A percentile compares a stretch with the other conserved stretches of the same genome.
Evolutionary conservation across 2,329 filamentous ascomycete species (phyloP).

Genomic region (Fusarium oxysporum): DNA sequence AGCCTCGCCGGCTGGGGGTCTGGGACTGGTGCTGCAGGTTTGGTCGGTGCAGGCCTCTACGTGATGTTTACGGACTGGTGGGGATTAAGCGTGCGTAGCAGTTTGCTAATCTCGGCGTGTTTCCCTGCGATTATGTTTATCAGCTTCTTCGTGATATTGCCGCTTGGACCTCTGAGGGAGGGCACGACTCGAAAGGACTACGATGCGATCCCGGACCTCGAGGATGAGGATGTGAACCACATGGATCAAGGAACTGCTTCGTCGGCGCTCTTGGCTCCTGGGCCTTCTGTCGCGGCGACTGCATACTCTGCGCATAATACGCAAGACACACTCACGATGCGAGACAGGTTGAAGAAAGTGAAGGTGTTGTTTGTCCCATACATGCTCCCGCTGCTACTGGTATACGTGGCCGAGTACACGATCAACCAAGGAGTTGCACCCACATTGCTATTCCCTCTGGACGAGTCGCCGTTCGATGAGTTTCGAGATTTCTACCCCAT

Average conservation of each 20-base stretch:
- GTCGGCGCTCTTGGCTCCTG: conserved; percentile 62
- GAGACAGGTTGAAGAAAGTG: conserved; percentile 72
- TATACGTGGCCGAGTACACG: conserved; percentile 96
- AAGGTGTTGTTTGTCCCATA: conserved; percentile 78
- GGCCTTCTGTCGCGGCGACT: conserved; percentile 54
- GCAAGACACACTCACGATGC: conserved; percentile 51
- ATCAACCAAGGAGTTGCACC: conserved; percentile 96
- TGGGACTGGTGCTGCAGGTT: conserved; percentile 88
- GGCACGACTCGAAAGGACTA: conserved; percentile 62
- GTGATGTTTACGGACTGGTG: conserved; percentile 86
- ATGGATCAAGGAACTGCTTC: conserved; percentile 55
- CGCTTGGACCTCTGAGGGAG: conserved; percentile 71
- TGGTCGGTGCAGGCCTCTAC: conserved; percentile 89
- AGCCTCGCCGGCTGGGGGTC: conserved; percentile 92
- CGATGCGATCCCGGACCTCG: conserved; percentile 60
- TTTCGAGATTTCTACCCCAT: conserved; percentile 93
- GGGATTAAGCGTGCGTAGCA: conserved; percentile 77
- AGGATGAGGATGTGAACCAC: conserved; percentile 52
- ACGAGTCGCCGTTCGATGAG: conserved; percentile 79
- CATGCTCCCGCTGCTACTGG: conserved; percentile 91
- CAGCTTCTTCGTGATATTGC: conserved; percentile 87
- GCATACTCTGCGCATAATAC: conserved; percentile 51
- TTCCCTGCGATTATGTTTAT: conserved; percentile 85
- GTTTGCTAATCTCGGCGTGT: conserved; percentile 80
- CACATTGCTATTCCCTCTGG: conserved; percentile 86